Evolutionary conservation across 257 asterid species (phyloP).

Genomic region (Solanum verrucosum): DNA sequence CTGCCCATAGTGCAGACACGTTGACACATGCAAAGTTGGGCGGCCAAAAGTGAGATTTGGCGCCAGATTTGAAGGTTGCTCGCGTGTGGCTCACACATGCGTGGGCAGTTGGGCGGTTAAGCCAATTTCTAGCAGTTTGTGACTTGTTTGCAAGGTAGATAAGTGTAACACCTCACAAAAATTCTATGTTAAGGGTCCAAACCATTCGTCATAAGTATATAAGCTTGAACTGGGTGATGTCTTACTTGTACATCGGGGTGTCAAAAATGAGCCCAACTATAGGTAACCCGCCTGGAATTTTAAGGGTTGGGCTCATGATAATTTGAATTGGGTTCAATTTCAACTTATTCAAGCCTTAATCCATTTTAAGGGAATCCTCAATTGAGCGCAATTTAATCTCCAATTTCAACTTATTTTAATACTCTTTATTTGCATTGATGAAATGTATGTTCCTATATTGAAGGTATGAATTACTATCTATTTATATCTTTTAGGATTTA

Average conservation of each 20-base stretch:
- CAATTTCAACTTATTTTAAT: no score
- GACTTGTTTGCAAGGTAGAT: background rate
- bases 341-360: no score
- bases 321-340: no score
- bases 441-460: no score
- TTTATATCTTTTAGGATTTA: no score
- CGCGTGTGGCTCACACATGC: background rate
- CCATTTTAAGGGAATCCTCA: no score
- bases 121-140: background rate
- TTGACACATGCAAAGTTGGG: background rate
- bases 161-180: background rate
- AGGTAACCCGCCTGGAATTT: no score
- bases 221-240: background rate
- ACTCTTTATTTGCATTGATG: no score
- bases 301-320: no score
- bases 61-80: background rate
- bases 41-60: background rate
- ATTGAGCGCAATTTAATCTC: no score
- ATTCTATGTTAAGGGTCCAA: background rate
- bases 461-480: no score
- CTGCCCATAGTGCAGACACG: background rate
- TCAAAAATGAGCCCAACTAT: background rate
- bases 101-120: background rate
- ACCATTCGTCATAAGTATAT: no score
- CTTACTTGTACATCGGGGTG: background rate